Evolutionary conservation across 768 basidiomycete species (phyloP).

Genomic region (Mycena amicta): DNA sequence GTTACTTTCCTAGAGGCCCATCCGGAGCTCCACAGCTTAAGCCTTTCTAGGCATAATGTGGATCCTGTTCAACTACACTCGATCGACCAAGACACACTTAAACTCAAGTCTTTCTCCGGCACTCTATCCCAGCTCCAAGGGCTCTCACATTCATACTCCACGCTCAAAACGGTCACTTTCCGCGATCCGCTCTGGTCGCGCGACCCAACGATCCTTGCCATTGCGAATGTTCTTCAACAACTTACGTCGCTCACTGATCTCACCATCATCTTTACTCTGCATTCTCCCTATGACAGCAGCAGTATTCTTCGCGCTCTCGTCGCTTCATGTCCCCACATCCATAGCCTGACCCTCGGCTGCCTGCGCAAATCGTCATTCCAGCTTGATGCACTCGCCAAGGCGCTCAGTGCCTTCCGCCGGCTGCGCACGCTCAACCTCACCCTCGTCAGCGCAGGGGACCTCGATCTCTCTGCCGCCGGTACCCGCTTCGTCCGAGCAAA

Average conservation of each 20-base stretch:
- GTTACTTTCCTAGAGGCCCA: slow-evolving; percentile 71
- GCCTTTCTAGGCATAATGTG: slow-evolving; percentile 54
- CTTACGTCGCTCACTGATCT: slow-evolving; percentile 59
- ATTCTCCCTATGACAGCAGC: slow-evolving; percentile 75
- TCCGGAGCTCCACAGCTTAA: slow-evolving; percentile 49
- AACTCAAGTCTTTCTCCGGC: slow-evolving; percentile 65
- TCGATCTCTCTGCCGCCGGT: slow-evolving; percentile 54
- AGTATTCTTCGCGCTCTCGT: slow-evolving; percentile 69
- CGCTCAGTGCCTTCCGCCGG: slow-evolving; percentile 61
- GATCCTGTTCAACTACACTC: slow-evolving; percentile 55
- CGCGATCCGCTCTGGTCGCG: slow-evolving; percentile 69
- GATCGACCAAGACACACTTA: slow-evolving; percentile 49
- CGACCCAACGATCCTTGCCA: slow-evolving; percentile 63
- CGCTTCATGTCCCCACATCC: slow-evolving; percentile 64
- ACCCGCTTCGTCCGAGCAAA: slow-evolving; percentile 63
- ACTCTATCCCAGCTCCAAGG: slow-evolving; percentile 68
- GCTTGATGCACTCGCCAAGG: slow-evolving; percentile 65
- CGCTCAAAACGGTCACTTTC: slow-evolving; percentile 59
- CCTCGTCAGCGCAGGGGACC: slow-evolving; percentile 66
- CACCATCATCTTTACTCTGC: slow-evolving; percentile 67
- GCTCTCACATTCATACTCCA: slow-evolving; percentile 51
- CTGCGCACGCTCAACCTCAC: slow-evolving; percentile 65
- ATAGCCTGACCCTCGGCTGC: slow-evolving; percentile 66
- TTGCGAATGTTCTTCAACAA: slow-evolving; percentile 61
- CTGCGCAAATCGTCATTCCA: slow-evolving; percentile 73